These are phyloP conservation scores for Tylopilus orsonianus DNA, from an alignment of 1,284 basidiomycete species.

Conservation along the genomic window DNA sequence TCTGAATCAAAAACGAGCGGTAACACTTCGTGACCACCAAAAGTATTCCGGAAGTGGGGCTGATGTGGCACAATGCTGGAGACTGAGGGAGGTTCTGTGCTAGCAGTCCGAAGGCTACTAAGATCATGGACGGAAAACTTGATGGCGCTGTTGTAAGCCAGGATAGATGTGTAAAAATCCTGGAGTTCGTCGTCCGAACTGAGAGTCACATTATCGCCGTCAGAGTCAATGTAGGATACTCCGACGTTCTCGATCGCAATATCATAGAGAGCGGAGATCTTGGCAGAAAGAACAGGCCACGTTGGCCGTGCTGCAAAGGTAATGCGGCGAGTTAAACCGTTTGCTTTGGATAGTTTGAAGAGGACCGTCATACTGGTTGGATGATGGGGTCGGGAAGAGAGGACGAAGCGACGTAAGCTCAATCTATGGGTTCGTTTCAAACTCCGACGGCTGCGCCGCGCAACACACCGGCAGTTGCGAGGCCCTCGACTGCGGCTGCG, in stretches of 20 bases:
- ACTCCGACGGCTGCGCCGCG: constrained; percentile 45
- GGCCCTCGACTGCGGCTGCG: constrained; percentile 5
- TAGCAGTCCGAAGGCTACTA: constrained; percentile 37
- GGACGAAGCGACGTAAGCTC: background rate
- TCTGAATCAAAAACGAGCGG: constrained; percentile 52
- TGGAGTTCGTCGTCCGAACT: constrained; percentile 68
- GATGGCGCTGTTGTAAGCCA: constrained; percentile 32
- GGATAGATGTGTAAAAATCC: constrained; percentile 28
- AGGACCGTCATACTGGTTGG: constrained; percentile 41
- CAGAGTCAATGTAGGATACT: constrained; percentile 66
- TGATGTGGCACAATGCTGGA: constrained; percentile 40
- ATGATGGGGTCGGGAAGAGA: constrained; percentile 12
- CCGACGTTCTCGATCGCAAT: constrained; percentile 58
- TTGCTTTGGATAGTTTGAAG: constrained; percentile 56
- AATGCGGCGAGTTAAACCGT: constrained; percentile 57
- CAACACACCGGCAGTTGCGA: no score
- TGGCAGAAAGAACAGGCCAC: constrained; percentile 57
- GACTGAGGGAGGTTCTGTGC: constrained; percentile 29
- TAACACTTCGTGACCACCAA: constrained; percentile 42
- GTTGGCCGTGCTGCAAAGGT: constrained; percentile 49
- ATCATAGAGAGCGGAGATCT: constrained; percentile 53
- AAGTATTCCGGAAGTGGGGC: constrained; percentile 53
- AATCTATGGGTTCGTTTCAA: constrained; percentile 35
- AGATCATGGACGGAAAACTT: constrained; percentile 68
- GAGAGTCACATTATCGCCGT: constrained; percentile 71